Evolutionary conservation across 2,329 filamentous ascomycete genomes (phyloP).

Genomic region (Pestalotiopsis sp.): DNA sequence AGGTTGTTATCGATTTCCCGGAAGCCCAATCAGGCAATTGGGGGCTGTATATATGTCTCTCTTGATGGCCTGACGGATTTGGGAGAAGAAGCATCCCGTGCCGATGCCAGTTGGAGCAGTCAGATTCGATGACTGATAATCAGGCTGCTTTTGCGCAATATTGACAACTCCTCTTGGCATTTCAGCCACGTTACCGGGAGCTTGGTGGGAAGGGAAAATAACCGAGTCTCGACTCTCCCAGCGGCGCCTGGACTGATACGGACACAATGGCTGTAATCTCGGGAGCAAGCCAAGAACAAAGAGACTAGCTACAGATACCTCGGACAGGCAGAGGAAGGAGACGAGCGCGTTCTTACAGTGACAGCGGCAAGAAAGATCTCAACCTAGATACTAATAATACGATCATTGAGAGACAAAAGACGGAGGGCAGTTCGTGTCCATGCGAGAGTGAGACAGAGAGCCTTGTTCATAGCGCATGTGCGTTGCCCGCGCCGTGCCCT

Average conservation of each 20-base stretch:
- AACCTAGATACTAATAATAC: background rate
- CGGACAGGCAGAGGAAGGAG: background rate
- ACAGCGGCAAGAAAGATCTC: background rate
- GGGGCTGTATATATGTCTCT: conserved; percentile 11
- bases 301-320: background rate
- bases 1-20: conserved; percentile 15
- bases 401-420: background rate
- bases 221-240: background rate
- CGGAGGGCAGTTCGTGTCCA: background rate
- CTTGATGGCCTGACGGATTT: background rate
- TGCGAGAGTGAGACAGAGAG: background rate
- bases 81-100: too few relatives aligned
- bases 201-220: background rate
- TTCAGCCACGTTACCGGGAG: background rate
- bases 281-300: background rate
- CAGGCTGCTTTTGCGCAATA: background rate
- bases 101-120: background rate
- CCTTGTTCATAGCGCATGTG: background rate
- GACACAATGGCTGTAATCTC: background rate
- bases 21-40: conserved; percentile 14
- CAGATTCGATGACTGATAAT: background rate
- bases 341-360: background rate
- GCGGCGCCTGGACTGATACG: background rate
- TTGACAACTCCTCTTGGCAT: background rate
- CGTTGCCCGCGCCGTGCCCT: background rate